Percentiles rank a stretch among this genome's conserved stretches.
These are phyloP conservation scores for Picochlorum sp. DNA, from an alignment of 139 green algal genomes.

Conservation along the genomic window DNA sequence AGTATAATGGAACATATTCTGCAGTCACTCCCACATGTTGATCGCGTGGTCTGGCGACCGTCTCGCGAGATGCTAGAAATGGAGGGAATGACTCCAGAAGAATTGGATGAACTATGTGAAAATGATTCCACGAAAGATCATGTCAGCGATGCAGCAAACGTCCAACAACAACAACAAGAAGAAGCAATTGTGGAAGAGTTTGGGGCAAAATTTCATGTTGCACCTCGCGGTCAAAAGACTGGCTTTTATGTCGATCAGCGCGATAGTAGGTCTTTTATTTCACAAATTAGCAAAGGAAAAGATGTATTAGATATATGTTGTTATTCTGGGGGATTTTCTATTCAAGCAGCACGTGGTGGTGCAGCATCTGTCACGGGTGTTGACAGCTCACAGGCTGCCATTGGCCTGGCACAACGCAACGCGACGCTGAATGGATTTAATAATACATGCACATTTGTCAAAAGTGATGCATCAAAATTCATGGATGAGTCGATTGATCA, in stretches of 20 bases:
- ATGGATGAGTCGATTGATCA: constrained; percentile 38
- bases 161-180: background rate
- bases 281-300: constrained; percentile 36
- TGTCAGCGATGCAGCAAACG: no score
- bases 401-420: constrained; percentile 63
- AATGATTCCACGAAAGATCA: background rate
- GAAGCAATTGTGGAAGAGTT: constrained; percentile 40
- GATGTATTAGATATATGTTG: constrained; percentile 84
- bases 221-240: constrained; percentile 56
- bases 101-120: background rate
- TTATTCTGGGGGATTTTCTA: constrained; percentile 67
- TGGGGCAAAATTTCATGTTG: constrained; percentile 32
- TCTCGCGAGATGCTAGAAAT: constrained; percentile 46
- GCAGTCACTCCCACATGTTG: background rate
- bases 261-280: constrained; percentile 63
- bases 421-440: constrained; percentile 64
- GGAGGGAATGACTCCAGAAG: constrained; percentile 39
- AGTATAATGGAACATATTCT: constrained; percentile 15
- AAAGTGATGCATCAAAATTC: constrained; percentile 53
- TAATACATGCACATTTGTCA: constrained; percentile 39
- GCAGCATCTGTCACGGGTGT: constrained; percentile 39
- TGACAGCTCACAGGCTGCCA: constrained; percentile 55
- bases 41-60: constrained; percentile 49
- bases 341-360: constrained; percentile 45
- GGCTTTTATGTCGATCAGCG: constrained; percentile 80